These are phyloP conservation scores for Globisporangium alternatum DNA, from an alignment of 352 stramenopile genomes.

Conservation along the genomic window DNA sequence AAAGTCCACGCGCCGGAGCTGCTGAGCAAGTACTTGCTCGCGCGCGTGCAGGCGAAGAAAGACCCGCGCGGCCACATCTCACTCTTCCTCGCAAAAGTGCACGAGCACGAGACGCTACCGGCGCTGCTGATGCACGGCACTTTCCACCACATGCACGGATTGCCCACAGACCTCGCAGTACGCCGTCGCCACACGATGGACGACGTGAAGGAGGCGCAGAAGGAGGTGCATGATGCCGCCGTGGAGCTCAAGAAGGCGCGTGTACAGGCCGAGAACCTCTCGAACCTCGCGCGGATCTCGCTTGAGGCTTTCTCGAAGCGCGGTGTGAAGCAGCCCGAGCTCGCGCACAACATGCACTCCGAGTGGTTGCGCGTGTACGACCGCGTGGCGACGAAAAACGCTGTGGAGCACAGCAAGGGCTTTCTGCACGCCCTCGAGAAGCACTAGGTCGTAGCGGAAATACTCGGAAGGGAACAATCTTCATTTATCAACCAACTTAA, in stretches of 20 bases:
- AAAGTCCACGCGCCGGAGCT: slow-evolving; percentile 33
- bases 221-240: slow-evolving; percentile 59
- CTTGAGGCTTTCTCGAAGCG: slow-evolving; percentile 56
- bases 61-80: slow-evolving; percentile 38
- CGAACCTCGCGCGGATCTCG: slow-evolving; percentile 66
- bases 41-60: slow-evolving; percentile 60
- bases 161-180: slow-evolving; percentile 50
- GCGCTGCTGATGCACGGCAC: slow-evolving; percentile 26
- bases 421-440: slow-evolving; percentile 32
- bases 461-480: too few species aligned
- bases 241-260: slow-evolving; percentile 74
- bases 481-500: too few species aligned
- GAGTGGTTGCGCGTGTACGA: slow-evolving; percentile 70
- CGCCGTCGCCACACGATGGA: slow-evolving; percentile 80
- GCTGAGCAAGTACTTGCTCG: slow-evolving; percentile 70
- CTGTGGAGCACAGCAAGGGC: slow-evolving; percentile 64
- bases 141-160: slow-evolving; percentile 19
- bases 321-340: slow-evolving; percentile 11
- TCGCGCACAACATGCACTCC: slow-evolving; percentile 18
- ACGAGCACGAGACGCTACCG: slow-evolving; percentile 62
- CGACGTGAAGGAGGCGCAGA: slow-evolving; percentile 73
- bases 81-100: slow-evolving; percentile 68
- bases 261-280: slow-evolving; percentile 68
- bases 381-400: slow-evolving; percentile 59
- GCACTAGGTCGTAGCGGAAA: background rate